Percentiles rank a stretch among this genome's conserved stretches.
Evolutionary conservation across 2,329 filamentous ascomycete genomes (phyloP).

Genomic region (Dendrostoma leiphaemia): DNA sequence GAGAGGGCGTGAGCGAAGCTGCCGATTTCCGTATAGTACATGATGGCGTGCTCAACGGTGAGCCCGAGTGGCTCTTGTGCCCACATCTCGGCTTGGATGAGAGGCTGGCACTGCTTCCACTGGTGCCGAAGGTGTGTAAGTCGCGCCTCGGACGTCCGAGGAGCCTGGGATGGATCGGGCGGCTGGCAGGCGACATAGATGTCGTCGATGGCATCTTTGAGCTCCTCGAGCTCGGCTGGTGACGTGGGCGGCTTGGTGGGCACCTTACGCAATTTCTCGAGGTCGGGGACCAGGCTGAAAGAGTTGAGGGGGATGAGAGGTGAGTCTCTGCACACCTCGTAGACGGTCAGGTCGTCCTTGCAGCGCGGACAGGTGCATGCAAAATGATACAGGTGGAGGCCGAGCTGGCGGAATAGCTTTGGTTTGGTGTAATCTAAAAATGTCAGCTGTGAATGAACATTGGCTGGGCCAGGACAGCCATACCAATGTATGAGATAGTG

Average conservation of each 20-base stretch:
- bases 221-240: slow-evolving; percentile 22
- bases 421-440: slow-evolving; percentile 48
- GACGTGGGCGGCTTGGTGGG: slow-evolving; percentile 28
- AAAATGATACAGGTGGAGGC: slow-evolving; percentile 51
- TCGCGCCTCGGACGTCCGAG: slow-evolving; percentile 9
- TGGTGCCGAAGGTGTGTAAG: slow-evolving; percentile 27
- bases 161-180: slow-evolving; percentile 15
- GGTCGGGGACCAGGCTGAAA: slow-evolving; percentile 43
- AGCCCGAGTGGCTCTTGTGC: slow-evolving; percentile 49
- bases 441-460: neutral
- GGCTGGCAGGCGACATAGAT: slow-evolving; percentile 30
- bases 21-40: slow-evolving; percentile 41
- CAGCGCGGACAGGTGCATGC: slow-evolving; percentile 51
- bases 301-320: slow-evolving; percentile 42
- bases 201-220: slow-evolving; percentile 28
- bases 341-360: slow-evolving; percentile 49
- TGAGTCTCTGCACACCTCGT: slow-evolving; percentile 46
- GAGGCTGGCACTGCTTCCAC: slow-evolving; percentile 37
- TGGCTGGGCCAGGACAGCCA: slow-evolving; percentile 17
- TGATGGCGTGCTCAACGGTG: slow-evolving; percentile 41
- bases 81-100: slow-evolving; percentile 39
- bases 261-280: slow-evolving; percentile 30
- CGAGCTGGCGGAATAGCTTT: slow-evolving; percentile 38
- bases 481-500: slow-evolving; percentile 61
- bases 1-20: slow-evolving; percentile 44